Evolutionary conservation across 2,329 filamentous ascomycete genomes (phyloP), one percentile per base, ranked within the genome.

Genomic region (Neurospora sp.): DNA sequence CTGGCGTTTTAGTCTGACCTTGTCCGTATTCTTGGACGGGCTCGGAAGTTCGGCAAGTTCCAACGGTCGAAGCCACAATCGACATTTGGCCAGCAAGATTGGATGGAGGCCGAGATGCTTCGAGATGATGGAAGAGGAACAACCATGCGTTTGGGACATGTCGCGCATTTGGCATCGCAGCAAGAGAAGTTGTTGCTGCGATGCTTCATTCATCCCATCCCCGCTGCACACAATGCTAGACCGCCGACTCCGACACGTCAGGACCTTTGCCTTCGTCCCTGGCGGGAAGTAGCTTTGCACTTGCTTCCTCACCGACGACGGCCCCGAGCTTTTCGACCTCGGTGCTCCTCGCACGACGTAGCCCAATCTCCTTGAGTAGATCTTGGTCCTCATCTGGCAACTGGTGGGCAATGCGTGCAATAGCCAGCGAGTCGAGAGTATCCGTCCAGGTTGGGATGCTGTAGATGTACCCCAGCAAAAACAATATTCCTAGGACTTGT

Each of bases 371-470:
- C 46, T 58, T 58, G 46, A 58, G 46, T 13, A 58, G 23, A 23
- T 23, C 46, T 15, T 58, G 46, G 3, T 58, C 46, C 19, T 58
- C 46, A 15, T 58, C 46, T 6, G 46, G 46, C 46, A 73, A 9
- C 74, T 81, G 15, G 77, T 43, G 38, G 9, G 58, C 38, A 17
- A 69, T 36, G 13, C 68, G 52, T 19, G 69, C 71, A 39, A 73
- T 33, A 1, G 72, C 69, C 17, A 71, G n/a, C 9, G 72, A 23
- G 28, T 73, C 67, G 19, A 73, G 68, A 8, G 68, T 68, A 19
- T 38, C n/a, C 19, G 72, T 73, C 72, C 72, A 72, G 5, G 68
- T 67, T 4, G 43, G 69, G 8, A 28, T 38, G 9, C 58, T 62
- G 70, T 71, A 71, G 13, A 72, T 66, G 67, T 72, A 73, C 33